Evolutionary conservation across 2,329 filamentous ascomycete species (phyloP).

Genomic region (Chaetomium olivaceum): DNA sequence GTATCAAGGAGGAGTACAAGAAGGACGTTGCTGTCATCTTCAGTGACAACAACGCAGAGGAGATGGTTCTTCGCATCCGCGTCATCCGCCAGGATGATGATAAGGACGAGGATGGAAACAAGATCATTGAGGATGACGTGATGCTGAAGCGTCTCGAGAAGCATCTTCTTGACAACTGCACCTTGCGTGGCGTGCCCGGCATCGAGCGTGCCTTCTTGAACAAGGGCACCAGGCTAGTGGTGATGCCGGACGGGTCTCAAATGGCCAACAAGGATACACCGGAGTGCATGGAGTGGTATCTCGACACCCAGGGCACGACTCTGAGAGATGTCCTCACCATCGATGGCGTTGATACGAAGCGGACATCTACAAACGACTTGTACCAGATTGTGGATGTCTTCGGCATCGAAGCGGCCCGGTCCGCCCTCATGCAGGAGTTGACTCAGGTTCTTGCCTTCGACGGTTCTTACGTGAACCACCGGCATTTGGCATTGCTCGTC

Average conservation of each 20-base stretch:
- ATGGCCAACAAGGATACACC: slow-evolving; percentile 71
- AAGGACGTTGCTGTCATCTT: slow-evolving; percentile 89
- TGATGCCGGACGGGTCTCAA: slow-evolving; percentile 69
- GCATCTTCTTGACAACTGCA: slow-evolving; percentile 87
- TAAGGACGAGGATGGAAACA: slow-evolving; percentile 67
- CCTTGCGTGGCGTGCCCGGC: slow-evolving; percentile 84
- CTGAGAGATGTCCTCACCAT: slow-evolving; percentile 82
- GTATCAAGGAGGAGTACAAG: slow-evolving; percentile 86
- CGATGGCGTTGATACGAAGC: slow-evolving; percentile 80
- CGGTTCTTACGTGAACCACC: slow-evolving; percentile 98
- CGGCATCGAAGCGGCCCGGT: slow-evolving; percentile 91
- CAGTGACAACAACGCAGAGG: slow-evolving; percentile 96
- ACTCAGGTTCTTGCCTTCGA: slow-evolving; percentile 94
- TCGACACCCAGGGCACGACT: slow-evolving; percentile 90
- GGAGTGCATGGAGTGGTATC: slow-evolving; percentile 86
- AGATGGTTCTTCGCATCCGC: slow-evolving; percentile 90
- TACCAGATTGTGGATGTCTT: slow-evolving; percentile 93
- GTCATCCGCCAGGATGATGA: slow-evolving; percentile 70
- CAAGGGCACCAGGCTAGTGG: slow-evolving; percentile 69
- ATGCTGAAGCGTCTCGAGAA: slow-evolving; percentile 90
- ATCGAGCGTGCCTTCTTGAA: slow-evolving; percentile 94
- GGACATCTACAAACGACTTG: slow-evolving; percentile 93
- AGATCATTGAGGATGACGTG: slow-evolving; percentile 76
- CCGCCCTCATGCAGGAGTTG: slow-evolving; percentile 83
- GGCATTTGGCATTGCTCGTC: slow-evolving; percentile 89